phyloP scores from a whole-genome alignment of 495 filamentous ascomycete genomes.

The Terfezia claveryi region DNA sequence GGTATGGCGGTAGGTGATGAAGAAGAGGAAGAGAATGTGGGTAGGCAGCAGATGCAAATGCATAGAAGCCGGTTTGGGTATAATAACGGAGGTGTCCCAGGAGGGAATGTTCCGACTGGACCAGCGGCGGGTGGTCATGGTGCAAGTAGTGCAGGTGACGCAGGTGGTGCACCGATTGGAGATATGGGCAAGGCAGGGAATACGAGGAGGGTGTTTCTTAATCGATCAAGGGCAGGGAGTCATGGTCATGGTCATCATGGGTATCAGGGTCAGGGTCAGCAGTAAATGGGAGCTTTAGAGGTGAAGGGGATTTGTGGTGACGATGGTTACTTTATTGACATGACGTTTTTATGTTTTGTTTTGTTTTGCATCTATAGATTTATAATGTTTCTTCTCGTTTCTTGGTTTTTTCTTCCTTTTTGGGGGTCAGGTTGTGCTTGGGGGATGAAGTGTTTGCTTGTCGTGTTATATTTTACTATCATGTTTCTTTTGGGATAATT shows the following conservation, averaged over 20 bases:
- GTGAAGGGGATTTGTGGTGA: not conserved
- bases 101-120: not conserved
- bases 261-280: not conserved
- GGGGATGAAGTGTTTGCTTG: not conserved
- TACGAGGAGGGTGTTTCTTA: not conserved
- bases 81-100: not conserved
- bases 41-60: not conserved
- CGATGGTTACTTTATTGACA: not conserved
- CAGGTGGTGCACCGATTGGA: not conserved
- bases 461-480: too few relatives aligned
- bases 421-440: not conserved
- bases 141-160: not conserved
- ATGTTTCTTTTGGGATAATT: too few relatives aligned
- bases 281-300: not conserved
- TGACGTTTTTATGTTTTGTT: not conserved
- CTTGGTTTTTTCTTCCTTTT: not conserved
- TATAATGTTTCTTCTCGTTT: not conserved
- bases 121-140: not conserved
- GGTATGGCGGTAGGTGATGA: not conserved
- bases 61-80: not conserved
- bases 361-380: not conserved
- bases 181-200: not conserved
- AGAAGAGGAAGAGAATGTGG: not conserved
- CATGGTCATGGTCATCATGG: not conserved
- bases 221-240: not conserved